A percentile compares a stretch with the other conserved stretches of the same genome.
Conservation (phyloP, 768 basidiomycete species). For the Mrakia blollopis region DNA sequence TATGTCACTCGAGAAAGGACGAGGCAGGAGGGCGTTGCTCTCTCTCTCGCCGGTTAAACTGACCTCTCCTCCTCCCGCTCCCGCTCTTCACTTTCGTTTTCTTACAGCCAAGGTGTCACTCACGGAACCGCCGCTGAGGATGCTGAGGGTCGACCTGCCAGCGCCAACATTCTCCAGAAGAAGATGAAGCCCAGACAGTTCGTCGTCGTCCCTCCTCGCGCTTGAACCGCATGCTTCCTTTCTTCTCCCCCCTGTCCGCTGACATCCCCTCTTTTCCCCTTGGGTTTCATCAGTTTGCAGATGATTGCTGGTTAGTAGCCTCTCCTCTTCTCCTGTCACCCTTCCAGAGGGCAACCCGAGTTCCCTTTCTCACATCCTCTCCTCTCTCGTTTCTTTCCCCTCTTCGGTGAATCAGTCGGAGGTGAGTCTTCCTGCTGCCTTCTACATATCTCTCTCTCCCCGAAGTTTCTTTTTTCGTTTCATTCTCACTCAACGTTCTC, state of each 20-base stretch:
- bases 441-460: neutral
- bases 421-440: too few relatives aligned
- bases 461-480: neutral
- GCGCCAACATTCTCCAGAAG: constrained; percentile 18
- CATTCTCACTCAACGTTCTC: too few relatives aligned
- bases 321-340: neutral
- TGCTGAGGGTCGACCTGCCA: neutral
- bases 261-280: neutral
- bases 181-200: constrained; percentile 30
- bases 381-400: neutral
- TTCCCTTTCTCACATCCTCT: neutral
- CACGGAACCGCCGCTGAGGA: neutral
- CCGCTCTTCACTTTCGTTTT: neutral
- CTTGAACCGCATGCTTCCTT: neutral
- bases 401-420: neutral
- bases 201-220: neutral
- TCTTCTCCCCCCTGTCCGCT: too few relatives aligned
- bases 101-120: constrained; percentile 18
- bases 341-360: neutral
- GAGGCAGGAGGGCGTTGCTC: neutral
- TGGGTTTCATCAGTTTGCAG: neutral
- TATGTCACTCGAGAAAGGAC: neutral
- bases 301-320: neutral
- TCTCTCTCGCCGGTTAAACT: neutral
- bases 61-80: neutral